Evolutionary conservation across 495 filamentous ascomycete species (phyloP), one percentile per base, ranked within the genome.

Genomic region (Hamigera avellanea): DNA sequence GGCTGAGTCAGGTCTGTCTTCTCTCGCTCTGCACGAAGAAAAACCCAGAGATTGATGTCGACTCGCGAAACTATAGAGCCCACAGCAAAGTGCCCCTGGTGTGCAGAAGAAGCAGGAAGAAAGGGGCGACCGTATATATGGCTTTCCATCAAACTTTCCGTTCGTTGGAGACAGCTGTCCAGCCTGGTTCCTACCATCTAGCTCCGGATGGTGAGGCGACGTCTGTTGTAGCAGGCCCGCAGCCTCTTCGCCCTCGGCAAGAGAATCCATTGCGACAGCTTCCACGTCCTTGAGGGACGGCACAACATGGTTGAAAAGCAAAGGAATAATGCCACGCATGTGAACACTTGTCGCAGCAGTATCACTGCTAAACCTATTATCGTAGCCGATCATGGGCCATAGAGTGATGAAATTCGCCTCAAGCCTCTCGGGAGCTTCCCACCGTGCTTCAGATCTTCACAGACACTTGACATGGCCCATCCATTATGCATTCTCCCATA

Each of bases 311-410:
- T 60, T 48, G 26, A 45, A 41, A 10, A 60, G 43, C 12, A 60
- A 37, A 10, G 35, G 52, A 29, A 53, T 41, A 21, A 60, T 52
- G 0, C 56, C 54, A 2, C 46, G 40, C 17, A 60, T 56, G 28
- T 57, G 56, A 6, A 60, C 50, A 32, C 55, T 56, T 15, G 57
- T 60, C 0, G 52, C 56, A 8, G 54, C 15, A 3, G 39, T 45
- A 13, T 54, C 56, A 8, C 45, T 52, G 18, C 56, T 54, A 32
- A 60, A 60, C 13, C 56, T 45, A 29, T 57, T 52, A 31, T 60
- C 56, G 15, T 60, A 60, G 33, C 57, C 56, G 12, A 60, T 49
- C 54, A 60, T 54, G 31, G 57, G 32, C 54, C 54, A 60, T 9
- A 60, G 25, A 0, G 56, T 60, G 29, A 60, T 53, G 25, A 57